phyloP scores from a whole-genome alignment of 768 basidiomycete genomes.

The Paxillus rubicundulus region DNA sequence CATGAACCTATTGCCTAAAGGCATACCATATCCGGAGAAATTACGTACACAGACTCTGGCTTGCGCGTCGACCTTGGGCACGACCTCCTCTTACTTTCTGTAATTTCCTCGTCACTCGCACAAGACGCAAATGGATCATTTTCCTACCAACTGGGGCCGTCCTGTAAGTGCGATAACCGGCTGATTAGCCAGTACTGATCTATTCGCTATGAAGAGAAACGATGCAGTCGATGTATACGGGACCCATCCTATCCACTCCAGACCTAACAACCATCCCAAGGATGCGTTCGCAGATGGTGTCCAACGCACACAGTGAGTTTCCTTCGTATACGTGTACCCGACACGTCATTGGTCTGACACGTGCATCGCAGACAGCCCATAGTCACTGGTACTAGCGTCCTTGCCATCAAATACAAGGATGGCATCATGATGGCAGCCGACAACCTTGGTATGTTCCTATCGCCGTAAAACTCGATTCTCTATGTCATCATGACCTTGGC shows the following conservation, averaged over 20 bases:
- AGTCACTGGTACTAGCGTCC: conserved; percentile 94
- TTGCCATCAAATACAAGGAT: conserved; percentile 92
- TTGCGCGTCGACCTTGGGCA: conserved; percentile 17
- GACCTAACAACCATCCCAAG: conserved; percentile 45
- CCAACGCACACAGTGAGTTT: conserved; percentile 75
- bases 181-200: neutral
- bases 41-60: conserved; percentile 7
- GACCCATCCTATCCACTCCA: conserved; percentile 72
- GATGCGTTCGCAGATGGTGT: conserved; percentile 65
- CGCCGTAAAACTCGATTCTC: neutral
- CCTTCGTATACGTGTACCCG: neutral
- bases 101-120: neutral
- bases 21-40: conserved; percentile 4
- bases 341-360: neutral
- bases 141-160: conserved; percentile 80
- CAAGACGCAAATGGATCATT: conserved; percentile 65
- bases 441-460: conserved; percentile 71
- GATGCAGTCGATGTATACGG: conserved; percentile 73
- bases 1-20: neutral
- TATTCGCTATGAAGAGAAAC: conserved; percentile 50
- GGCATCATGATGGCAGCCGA: conserved; percentile 99
- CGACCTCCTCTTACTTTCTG: conserved; percentile 7
- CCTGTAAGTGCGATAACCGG: conserved; percentile 47
- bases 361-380: conserved; percentile 74
- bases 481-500: neutral